Base-by-base conservation (phyloP, 2,329 filamentous ascomycete genomes). In the Alternaria brassicicola region DNA sequence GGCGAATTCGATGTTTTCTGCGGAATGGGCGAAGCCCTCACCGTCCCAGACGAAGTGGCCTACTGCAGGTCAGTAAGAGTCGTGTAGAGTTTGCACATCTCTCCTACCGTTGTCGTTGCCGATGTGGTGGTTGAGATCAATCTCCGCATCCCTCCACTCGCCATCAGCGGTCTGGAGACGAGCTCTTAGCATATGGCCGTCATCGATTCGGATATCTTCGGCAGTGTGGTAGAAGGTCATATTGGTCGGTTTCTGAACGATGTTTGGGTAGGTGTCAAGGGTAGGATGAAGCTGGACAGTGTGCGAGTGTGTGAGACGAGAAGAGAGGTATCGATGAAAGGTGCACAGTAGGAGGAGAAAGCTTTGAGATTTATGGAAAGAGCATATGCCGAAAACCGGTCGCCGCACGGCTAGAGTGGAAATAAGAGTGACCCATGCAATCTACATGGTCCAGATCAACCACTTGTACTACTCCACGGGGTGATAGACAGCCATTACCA, bases 71-170 rank as follows among this genome's bases (percentile, higher is more conserved):
- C 4, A 39, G 9, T 10, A 36, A 41, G 8, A 52, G 46, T 54
- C 6, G n/a, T 9, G 25, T 28, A 13, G 10, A 3, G 15, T 26
- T 12, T 6, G n/a, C 7, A n/a, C 28, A 31, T 10, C 4, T 19
- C 4, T 38, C 33, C 4, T 50, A 82, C 84, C 84, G 57, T 85
- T 68, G 49, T 80, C 62, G 76, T 86, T 86, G 33, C 84, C 84
- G 47, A 86, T 76, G 66, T 74, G 68, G 2, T 76, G 47, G 75
- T 86, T 80, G 58, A 86, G 79, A 68, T 86, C 76, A 51, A 85
- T 68, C 68, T 79, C 74, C 12, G 79, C 68, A 23, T 85, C 80
- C 25, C 78, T 66, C 51, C 69, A 72, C 0, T 84, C 78, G 39
- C 81, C 83, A 6, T 81, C 71, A 3, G 57, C 75, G 49, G 78